Evolutionary conservation across 495 filamentous ascomycete genomes (phyloP).

Genomic region (Podospora didyma): DNA sequence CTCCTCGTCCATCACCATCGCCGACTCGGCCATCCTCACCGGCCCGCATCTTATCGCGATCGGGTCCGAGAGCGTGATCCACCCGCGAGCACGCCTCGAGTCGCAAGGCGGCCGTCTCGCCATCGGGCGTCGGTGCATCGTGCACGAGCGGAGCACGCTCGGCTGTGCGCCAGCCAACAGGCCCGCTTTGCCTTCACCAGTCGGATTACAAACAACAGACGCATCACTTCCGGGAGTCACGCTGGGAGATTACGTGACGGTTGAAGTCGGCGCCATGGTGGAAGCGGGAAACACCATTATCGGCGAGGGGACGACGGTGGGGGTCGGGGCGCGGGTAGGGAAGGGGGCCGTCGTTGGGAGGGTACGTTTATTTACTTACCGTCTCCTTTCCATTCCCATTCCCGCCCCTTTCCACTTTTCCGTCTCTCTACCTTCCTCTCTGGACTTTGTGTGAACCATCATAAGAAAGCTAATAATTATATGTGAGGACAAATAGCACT

Average conservation of each 20-base stretch:
- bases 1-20: conserved; percentile 65
- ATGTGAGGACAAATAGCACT: conserved; percentile 42
- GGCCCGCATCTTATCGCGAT: conserved; percentile 71
- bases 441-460: not conserved
- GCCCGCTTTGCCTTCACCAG: too few species aligned
- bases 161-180: conserved; percentile 44
- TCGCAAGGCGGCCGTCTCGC: conserved; percentile 64
- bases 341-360: conserved; percentile 61
- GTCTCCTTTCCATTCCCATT: too few species aligned
- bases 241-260: conserved; percentile 53
- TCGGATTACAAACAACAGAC: too few species aligned
- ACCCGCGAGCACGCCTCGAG: conserved; percentile 72
- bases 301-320: conserved; percentile 60
- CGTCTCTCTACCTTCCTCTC: too few species aligned
- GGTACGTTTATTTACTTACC: conserved; percentile 50
- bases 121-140: conserved; percentile 69
- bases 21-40: conserved; percentile 68
- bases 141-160: conserved; percentile 68
- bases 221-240: conserved; percentile 45
- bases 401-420: too few species aligned
- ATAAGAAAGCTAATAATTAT: not conserved
- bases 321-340: conserved; percentile 57
- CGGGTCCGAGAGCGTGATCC: conserved; percentile 68
- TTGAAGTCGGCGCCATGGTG: conserved; percentile 59
- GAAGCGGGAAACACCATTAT: conserved; percentile 55